Evolutionary conservation across 495 filamentous ascomycete species (phyloP).

Genomic region (Aspergillus olivimuriae): DNA sequence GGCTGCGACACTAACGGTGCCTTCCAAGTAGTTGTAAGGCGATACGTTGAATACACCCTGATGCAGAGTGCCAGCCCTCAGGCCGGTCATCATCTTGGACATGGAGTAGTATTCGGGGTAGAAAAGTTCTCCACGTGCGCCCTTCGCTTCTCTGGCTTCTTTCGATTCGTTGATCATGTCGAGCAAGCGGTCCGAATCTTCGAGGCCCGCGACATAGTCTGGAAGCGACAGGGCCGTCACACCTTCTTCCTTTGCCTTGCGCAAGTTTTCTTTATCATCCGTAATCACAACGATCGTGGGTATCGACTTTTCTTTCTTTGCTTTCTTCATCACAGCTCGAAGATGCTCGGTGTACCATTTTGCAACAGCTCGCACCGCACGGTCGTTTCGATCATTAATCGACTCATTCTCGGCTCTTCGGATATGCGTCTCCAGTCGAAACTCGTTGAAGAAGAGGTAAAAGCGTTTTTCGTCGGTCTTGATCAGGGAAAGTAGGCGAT

Average conservation of each 20-base stretch:
- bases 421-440: constrained; percentile 85
- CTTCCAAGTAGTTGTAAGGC: constrained; percentile 95
- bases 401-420: constrained; percentile 67
- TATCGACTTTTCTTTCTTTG: constrained; percentile 50
- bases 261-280: constrained; percentile 81
- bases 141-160: constrained; percentile 58
- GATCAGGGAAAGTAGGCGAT: constrained; percentile 79
- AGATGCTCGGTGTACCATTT: constrained; percentile 88
- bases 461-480: constrained; percentile 94
- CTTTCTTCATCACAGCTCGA: constrained; percentile 42
- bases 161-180: constrained; percentile 85
- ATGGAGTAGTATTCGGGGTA: constrained; percentile 80
- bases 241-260: constrained; percentile 71
- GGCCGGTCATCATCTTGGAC: constrained; percentile 92
- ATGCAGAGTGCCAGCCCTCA: constrained; percentile 79
- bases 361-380: constrained; percentile 79
- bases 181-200: constrained; percentile 76
- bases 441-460: constrained; percentile 99
- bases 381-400: constrained; percentile 95
- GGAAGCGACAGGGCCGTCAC: constrained; percentile 59
- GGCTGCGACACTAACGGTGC: constrained; percentile 77
- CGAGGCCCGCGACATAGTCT: constrained; percentile 76
- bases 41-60: constrained; percentile 95
- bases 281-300: constrained; percentile 89
- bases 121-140: constrained; percentile 59